phyloP scores from a whole-genome alignment of 345 rosid species.

The Pistacia integerrima region DNA sequence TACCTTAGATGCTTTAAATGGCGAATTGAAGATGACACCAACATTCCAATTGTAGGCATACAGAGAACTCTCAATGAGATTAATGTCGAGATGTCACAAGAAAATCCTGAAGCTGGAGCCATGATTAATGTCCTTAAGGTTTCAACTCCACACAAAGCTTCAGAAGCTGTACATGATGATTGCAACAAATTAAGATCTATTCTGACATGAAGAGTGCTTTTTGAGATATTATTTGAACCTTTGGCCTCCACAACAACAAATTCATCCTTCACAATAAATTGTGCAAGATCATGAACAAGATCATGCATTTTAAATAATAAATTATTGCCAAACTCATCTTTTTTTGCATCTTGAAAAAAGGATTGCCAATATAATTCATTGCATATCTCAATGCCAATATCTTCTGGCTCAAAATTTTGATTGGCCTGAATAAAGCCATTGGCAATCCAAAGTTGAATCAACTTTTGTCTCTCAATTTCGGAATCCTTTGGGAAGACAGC shows the following conservation, averaged over 20 bases:
- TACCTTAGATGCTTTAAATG: conserved; percentile 4
- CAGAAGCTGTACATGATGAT: not conserved
- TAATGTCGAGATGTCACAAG: not conserved
- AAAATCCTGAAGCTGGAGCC: not conserved
- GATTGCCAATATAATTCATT: conserved; percentile 20
- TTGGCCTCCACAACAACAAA: not conserved
- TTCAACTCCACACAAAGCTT: conserved; percentile 2
- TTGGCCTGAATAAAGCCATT: conserved; percentile 10
- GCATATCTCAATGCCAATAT: not conserved
- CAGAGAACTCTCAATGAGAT: too few species aligned
- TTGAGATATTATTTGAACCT: not conserved
- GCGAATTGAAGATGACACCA: too few species aligned
- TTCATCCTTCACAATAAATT: conserved; percentile 12
- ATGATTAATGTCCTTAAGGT: not conserved
- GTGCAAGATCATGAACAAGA: conserved; percentile 27
- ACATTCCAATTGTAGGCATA: too few species aligned
- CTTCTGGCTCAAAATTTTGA: conserved; percentile 7
- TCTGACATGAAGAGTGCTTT: not conserved
- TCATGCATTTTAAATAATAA: conserved; percentile 25
- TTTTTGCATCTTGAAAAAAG: conserved; percentile 13
- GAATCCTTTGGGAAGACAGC: not conserved
- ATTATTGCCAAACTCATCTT: too few species aligned
- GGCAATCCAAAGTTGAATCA: conserved; percentile 19
- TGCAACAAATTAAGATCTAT: not conserved
- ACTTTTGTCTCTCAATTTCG: not conserved